Conservation (phyloP, 1,284 basidiomycete species). For the Blastosporella zonata region DNA sequence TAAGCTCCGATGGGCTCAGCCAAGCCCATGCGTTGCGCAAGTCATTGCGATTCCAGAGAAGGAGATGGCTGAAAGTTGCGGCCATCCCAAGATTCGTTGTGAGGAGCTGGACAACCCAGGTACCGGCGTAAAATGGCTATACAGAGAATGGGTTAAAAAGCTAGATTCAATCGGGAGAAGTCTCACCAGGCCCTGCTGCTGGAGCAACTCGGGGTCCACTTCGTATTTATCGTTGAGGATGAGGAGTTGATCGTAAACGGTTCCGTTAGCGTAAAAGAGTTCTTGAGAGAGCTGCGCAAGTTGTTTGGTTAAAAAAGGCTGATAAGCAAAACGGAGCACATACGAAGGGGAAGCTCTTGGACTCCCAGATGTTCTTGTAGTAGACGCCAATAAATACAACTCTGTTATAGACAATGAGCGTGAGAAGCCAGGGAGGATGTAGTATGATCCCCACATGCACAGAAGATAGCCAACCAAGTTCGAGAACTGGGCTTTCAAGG, state of each 20-base stretch:
- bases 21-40: slow-evolving; percentile 42
- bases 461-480: slow-evolving; percentile 40
- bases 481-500: slow-evolving; percentile 43
- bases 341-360: slow-evolving; percentile 45
- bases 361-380: slow-evolving; percentile 47
- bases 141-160: slow-evolving; percentile 20
- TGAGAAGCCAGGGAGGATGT: not conserved
- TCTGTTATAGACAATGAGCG: slow-evolving; percentile 22
- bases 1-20: slow-evolving; percentile 33
- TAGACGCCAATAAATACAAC: slow-evolving; percentile 40
- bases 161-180: not conserved
- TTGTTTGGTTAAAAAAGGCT: not conserved
- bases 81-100: slow-evolving; percentile 39
- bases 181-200: slow-evolving; percentile 38
- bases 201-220: slow-evolving; percentile 42
- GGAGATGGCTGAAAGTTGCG: slow-evolving; percentile 49
- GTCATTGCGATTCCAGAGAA: slow-evolving; percentile 50
- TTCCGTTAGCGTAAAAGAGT: slow-evolving; percentile 50
- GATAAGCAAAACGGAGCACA: slow-evolving; percentile 23
- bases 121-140: slow-evolving; percentile 35
- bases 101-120: slow-evolving; percentile 39
- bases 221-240: slow-evolving; percentile 49
- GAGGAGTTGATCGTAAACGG: slow-evolving; percentile 41
- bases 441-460: slow-evolving; percentile 37
- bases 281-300: slow-evolving; percentile 39